A percentile compares a stretch with the other conserved stretches of the same genome.
These are phyloP conservation scores for Dothiorella sarmentorum DNA, from an alignment of 2,329 filamentous ascomycete species.

Conservation along the genomic window DNA sequence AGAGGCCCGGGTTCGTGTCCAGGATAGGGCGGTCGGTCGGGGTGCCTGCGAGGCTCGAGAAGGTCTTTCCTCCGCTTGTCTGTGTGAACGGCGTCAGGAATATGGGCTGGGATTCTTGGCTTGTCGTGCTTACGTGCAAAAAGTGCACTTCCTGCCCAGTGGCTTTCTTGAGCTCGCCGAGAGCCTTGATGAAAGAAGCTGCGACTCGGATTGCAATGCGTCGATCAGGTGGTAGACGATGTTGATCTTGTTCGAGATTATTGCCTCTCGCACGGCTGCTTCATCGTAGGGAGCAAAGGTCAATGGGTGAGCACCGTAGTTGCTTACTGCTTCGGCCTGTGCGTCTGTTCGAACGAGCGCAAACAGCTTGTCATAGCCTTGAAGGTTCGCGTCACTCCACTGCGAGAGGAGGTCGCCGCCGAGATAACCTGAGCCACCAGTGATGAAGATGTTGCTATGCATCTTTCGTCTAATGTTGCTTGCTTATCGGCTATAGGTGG, in stretches of 20 bases:
- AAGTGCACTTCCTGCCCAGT: constrained; percentile 48
- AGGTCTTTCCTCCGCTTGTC: constrained; percentile 53
- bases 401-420: constrained; percentile 49
- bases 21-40: constrained; percentile 41
- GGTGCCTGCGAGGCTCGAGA: constrained; percentile 47
- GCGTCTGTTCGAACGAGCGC: constrained; percentile 47
- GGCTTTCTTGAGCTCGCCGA: constrained; percentile 43
- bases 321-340: constrained; percentile 45
- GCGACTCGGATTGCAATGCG: constrained; percentile 31
- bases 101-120: not conserved
- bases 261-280: constrained; percentile 31
- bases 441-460: constrained; percentile 46
- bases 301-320: constrained; percentile 45
- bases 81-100: too few relatives aligned
- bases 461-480: too few relatives aligned
- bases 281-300: constrained; percentile 40
- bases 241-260: constrained; percentile 45
- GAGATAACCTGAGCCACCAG: constrained; percentile 53
- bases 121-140: constrained; percentile 33
- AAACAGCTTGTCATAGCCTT: constrained; percentile 43
- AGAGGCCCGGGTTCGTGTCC: constrained; percentile 46
- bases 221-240: constrained; percentile 51
- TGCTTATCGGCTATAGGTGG: too few relatives aligned
- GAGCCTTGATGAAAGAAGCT: constrained; percentile 45
- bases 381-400: constrained; percentile 37